phyloP scores from a whole-genome alignment of 768 basidiomycete genomes.

The Suillus americanus region DNA sequence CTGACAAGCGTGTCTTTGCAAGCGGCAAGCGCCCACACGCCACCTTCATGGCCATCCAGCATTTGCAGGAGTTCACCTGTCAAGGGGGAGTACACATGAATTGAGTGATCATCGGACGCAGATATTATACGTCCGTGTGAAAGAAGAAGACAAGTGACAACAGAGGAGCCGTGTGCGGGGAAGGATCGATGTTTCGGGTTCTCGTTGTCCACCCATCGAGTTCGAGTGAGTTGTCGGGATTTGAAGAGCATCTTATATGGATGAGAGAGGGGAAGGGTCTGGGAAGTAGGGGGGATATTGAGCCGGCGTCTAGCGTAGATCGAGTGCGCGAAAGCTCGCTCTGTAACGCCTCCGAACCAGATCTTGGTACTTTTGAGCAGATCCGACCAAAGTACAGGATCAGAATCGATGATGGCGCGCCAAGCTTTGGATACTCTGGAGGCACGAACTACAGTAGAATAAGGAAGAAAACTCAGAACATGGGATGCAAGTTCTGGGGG shows the following conservation, averaged over 20 bases:
- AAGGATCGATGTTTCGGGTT: conserved; percentile 80
- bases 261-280: conserved; percentile 69
- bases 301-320: conserved; percentile 62
- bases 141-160: conserved; percentile 95
- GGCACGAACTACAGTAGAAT: conserved; percentile 79
- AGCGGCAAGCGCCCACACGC: conserved; percentile 94
- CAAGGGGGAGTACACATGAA: conserved; percentile 89
- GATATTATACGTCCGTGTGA: conserved; percentile 94
- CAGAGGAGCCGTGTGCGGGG: conserved; percentile 83
- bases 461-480: conserved; percentile 82
- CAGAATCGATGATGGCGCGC: conserved; percentile 89
- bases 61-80: conserved; percentile 74
- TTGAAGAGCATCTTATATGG: conserved; percentile 94
- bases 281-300: conserved; percentile 36
- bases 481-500: conserved; percentile 92
- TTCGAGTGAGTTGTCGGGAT: conserved; percentile 77
- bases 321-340: conserved; percentile 74
- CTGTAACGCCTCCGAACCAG: conserved; percentile 88
- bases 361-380: conserved; percentile 79
- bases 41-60: conserved; percentile 90
- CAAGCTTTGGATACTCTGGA: conserved; percentile 88
- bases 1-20: conserved; percentile 87
- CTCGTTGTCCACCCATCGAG: conserved; percentile 75
- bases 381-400: conserved; percentile 87
- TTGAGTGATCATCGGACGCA: conserved; percentile 95